Base-by-base conservation (phyloP, 1,284 basidiomycete genomes). In the Rhizoctonia solani region DNA sequence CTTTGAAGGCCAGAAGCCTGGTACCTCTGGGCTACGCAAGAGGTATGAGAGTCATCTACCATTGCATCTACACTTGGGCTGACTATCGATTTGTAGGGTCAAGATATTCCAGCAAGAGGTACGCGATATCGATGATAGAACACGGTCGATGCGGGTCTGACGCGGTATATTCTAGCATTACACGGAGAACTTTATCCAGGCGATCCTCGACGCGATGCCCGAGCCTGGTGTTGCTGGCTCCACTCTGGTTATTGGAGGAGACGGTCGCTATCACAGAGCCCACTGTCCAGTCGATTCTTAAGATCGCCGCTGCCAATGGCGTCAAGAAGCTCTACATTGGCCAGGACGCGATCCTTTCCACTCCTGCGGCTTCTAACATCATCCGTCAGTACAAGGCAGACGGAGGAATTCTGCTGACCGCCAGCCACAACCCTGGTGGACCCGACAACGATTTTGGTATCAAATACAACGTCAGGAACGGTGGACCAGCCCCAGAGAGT, bases 361-460 rank as follows among this genome's bases (percentile, higher is more conserved):
- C 96, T 3, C 96, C 96, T 6, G 97, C 97, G 34, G 96, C 92
- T 4, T 97, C 93, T 70, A 95, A 98, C 78, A 80, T 98, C 73
- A 99, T 99, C 79, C 86, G 96, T 71, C 91, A 92, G 74, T 92
- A 93, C 83, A 95, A 98, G 80, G 95, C 95, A 1, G 89, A 94
- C 74, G 96, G 97, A 58, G 96, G 96, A 72, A 99, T 99, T 79
- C 84, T 99, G 54, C 85, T 99, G 72, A 99, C 96, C n/a, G 96
- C 96, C 27, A 92, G 88, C 71, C 96, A 99, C 84, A 99, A 99
- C 80, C 95, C 96, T 9, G 96, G 96, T 70, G 96, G 96, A 49
- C 96, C 97, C 29, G 86, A 98, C 74, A 92, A 92, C 74, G 96
- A 99, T 79, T 99, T 99, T 77, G 96, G 96, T 69, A 98, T 99